Evolutionary conservation across 257 asterid genomes (phyloP), one percentile per base, ranked within the genome.

Genomic region (Haberlea rhodopensis): DNA sequence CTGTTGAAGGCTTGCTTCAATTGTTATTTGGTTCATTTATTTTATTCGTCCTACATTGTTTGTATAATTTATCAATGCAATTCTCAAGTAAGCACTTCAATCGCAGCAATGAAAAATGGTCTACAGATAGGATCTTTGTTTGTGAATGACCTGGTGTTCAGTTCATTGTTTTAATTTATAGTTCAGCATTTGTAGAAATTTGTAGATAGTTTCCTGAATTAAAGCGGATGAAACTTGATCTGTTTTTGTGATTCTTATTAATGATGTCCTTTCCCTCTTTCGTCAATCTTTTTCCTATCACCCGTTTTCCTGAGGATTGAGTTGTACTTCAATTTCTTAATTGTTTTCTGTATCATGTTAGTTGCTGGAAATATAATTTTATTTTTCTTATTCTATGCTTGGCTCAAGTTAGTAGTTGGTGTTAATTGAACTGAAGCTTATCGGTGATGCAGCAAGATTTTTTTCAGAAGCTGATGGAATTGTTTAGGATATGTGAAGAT

Each of bases 401-500:
- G 73, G 64, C 20, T 71, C 48, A 53, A 25, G 46, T 54, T 26
- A 49, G 55, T 59, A 7, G 62, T 64, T 64, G 26, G 18, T 74
- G 69, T 72, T 65, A 60, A 57, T 64, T 65, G 56, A 62, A 66
- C 57, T 61, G 70, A 71, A 62, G 37, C 57, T 73, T 72, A 37
- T 74, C 62, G 19, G 73, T 77, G 43, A 57, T 79, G 95, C 96
- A 90, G 96, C 90, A 76, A 76, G 84, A 66, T 18, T 90, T 94
- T 80, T 76, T 94, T 55, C 75, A 81, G 71, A 94, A 90, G 88
- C 81, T 90, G 76, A 78, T 94, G 82, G 88, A 83, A 20, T 80
- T 90, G 63, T 94, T 87, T 66, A 78, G 89, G 64, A 71, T 81
- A 56, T 87, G 92, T 79, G 97, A 90, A 77, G 95, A 84, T 80